These are phyloP conservation scores for Backusella parvicylindrica DNA, from an alignment of 192 early-diverging fungal genomes.

Conservation along the genomic window DNA sequence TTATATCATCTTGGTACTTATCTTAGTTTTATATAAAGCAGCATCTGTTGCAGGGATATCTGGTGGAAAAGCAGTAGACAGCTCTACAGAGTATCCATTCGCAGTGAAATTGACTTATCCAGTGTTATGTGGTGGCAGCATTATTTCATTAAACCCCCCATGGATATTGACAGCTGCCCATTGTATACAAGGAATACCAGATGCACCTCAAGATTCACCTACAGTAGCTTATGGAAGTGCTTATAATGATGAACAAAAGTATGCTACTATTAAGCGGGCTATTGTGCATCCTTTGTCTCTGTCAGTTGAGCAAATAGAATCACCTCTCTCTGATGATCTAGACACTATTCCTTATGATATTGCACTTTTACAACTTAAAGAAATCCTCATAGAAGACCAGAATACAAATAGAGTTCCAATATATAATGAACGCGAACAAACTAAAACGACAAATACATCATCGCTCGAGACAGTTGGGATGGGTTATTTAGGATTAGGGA, in stretches of 20 bases:
- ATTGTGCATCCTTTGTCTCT: not conserved
- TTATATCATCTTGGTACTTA: not conserved
- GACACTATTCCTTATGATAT: slow-evolving; percentile 12
- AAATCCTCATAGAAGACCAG: not conserved
- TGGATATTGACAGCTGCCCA: slow-evolving; percentile 13
- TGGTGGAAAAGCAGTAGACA: not conserved
- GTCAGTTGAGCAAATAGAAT: not conserved
- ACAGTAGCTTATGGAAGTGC: slow-evolving; percentile 1
- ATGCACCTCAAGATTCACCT: not conserved
- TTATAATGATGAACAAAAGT: not conserved
- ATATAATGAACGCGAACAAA: not conserved
- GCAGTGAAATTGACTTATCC: slow-evolving; percentile 1
- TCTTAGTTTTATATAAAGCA: not conserved
- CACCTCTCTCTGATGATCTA: not conserved
- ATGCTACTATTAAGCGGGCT: not conserved
- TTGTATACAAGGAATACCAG: slow-evolving; percentile 4
- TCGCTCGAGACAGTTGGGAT: slow-evolving; percentile 5
- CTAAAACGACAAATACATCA: not conserved
- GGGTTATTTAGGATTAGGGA: not conserved
- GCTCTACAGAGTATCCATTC: not conserved
- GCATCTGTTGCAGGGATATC: not conserved
- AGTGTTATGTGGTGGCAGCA: slow-evolving; percentile 5
- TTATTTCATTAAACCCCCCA: slow-evolving; percentile 11
- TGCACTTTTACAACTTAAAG: slow-evolving; percentile 4
- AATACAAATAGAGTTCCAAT: not conserved